phyloP scores from a whole-genome alignment of 768 basidiomycete genomes.

The Candolleomyces aberdarensis region DNA sequence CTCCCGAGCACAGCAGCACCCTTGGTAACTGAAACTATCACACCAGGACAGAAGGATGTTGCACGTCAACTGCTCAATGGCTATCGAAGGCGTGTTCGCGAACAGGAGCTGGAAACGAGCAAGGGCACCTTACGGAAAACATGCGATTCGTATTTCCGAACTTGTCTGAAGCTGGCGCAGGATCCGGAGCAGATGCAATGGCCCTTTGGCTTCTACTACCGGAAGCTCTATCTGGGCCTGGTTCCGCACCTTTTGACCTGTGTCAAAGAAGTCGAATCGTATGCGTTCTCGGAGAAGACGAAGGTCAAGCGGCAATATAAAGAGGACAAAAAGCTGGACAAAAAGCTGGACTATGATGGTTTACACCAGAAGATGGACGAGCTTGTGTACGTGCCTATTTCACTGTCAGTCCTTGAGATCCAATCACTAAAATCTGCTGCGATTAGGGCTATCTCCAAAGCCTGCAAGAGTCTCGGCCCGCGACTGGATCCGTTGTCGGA shows the following conservation, averaged over 20 bases:
- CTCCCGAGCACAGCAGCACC: slow-evolving; percentile 11
- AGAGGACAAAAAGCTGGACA: not conserved
- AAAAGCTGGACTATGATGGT: too few species aligned
- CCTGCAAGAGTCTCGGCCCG: not conserved
- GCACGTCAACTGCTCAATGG: not conserved
- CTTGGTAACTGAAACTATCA: not conserved
- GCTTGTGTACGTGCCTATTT: not conserved
- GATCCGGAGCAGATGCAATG: not conserved
- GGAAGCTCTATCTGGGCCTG: slow-evolving; percentile 2
- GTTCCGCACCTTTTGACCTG: slow-evolving; percentile 6
- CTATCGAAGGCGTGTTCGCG: not conserved
- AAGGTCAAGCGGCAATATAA: not conserved
- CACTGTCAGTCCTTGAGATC: not conserved
- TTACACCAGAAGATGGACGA: not conserved
- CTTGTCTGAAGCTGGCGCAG: not conserved
- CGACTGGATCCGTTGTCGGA: not conserved
- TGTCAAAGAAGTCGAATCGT: not conserved
- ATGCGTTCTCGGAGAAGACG: not conserved
- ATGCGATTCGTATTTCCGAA: not conserved
- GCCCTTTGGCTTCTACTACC: too few species aligned
- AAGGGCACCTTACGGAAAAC: not conserved
- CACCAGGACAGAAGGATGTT: not conserved
- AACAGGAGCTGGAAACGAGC: not conserved
- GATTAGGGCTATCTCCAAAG: not conserved
- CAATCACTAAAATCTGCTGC: too few species aligned